Base-by-base conservation (phyloP, 108 stramenopile genomes). In the Nannochloropsis gaditana region DNA sequence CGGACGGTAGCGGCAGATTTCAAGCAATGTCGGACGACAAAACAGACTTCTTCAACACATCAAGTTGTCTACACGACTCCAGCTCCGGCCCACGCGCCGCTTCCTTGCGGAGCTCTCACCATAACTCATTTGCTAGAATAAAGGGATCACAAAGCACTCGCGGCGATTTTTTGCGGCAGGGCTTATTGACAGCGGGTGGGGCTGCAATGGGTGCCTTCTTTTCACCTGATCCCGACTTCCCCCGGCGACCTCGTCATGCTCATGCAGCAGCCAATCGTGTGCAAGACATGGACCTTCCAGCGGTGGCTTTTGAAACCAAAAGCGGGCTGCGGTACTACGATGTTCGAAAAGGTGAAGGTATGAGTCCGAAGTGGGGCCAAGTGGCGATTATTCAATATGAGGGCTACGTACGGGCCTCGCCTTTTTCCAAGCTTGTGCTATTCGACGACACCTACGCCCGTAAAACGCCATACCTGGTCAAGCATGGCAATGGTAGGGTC, bases 351-450 rank as follows among this genome's bases (percentile, higher is more conserved):
- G 59, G 59, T 73, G 59, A 73, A 5, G 59, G 59, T 73, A n/a
- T 8, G 19, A 73, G 59, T 6, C 59, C 59, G 2, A 73, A 73
- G n/a, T 73, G 59, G 59, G 59, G 59, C n/a, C 59, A 73, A 73
- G 59, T 73, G 19, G 59, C 59, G 19, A 73, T 73, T n/a, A 73
- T 73, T 73, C 59, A 73, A 73, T 73, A 73, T 6, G 59, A 73
- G 59, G 59, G 59, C 59, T 73, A 73, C n/a, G n/a, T 73, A 73
- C 59, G 59, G 15, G 59, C 59, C 59, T 73, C 59, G 59, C 59
- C 59, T n/a, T 73, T 73, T 2, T 73, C 59, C 15, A 73, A 73
- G n/a, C 59, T 73, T 3, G 59, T 73, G 19, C 8, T 73, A n/a
- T 73, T 73, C 59, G 59, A 73, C 59, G 59, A 73, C 59, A 73